Evolutionary conservation across 805 yeast species (phyloP).

Genomic region (Kazachstania kunashirensis): DNA sequence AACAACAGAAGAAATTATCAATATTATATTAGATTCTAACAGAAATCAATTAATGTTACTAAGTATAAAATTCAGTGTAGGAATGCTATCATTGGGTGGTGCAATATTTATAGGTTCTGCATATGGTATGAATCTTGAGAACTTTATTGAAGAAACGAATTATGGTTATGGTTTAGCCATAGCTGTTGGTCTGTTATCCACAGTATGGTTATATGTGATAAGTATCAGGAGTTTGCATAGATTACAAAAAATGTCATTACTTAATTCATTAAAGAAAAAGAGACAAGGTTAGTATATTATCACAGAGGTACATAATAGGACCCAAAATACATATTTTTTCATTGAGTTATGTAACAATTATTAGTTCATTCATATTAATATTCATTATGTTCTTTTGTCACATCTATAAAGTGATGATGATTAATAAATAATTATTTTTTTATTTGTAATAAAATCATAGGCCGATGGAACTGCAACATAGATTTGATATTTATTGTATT

Average conservation of each 20-base stretch:
- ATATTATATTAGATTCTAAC: constrained; percentile 85
- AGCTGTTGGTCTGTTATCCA: constrained; percentile 33
- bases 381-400: no score
- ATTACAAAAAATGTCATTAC: constrained; percentile 67
- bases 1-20: constrained; percentile 91
- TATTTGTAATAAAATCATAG: no score
- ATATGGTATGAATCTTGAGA: constrained; percentile 93
- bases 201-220: constrained; percentile 39
- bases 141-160: constrained; percentile 75
- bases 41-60: constrained; percentile 86
- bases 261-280: constrained; percentile 29
- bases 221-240: constrained; percentile 50
- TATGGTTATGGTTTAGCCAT: constrained; percentile 55
- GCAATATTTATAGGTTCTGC: constrained; percentile 75
- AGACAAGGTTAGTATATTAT: no score
- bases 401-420: no score
- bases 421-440: no score
- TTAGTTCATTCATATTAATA: no score
- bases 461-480: no score
- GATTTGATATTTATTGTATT: no score
- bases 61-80: constrained; percentile 74
- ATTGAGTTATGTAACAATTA: no score
- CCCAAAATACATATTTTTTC: no score
- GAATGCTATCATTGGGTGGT: constrained; percentile 71
- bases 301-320: no score